Evolutionary conservation across 2,329 filamentous ascomycete genomes (phyloP).

Genomic region (Colletotrichum scovillei): DNA sequence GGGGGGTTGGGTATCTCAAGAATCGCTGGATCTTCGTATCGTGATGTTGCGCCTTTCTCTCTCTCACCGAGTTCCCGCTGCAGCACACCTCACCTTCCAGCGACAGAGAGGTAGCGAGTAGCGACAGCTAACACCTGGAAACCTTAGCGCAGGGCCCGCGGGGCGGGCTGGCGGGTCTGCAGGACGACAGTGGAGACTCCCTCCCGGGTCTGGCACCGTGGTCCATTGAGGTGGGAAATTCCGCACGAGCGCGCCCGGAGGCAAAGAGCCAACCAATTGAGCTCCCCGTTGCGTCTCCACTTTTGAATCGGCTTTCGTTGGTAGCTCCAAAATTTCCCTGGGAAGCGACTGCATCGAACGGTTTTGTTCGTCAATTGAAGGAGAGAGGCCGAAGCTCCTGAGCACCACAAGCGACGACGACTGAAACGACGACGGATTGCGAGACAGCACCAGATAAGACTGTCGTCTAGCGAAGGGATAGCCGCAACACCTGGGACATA

Average conservation of each 20-base stretch:
- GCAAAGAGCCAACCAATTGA: background rate
- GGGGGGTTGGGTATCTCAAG: background rate
- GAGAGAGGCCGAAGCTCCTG: background rate
- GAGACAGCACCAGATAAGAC: background rate
- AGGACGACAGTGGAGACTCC: background rate
- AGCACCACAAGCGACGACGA: background rate
- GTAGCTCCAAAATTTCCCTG: constrained; percentile 35
- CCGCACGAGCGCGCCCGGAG: background rate
- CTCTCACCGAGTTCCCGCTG: constrained; percentile 11
- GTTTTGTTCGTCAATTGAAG: background rate
- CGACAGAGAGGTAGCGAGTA: too few relatives aligned
- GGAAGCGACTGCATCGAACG: background rate
- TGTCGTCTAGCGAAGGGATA: background rate
- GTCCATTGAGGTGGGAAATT: constrained; percentile 21
- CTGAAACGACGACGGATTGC: background rate
- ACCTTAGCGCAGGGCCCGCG: constrained; percentile 3
- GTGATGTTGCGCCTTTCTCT: background rate
- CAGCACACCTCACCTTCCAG: background rate
- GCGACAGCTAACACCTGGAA: background rate
- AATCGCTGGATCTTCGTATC: background rate
- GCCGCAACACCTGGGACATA: rapidly evolving
- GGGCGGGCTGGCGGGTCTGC: constrained; percentile 10
- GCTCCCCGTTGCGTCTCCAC: background rate
- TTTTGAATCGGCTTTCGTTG: background rate
- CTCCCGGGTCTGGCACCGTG: background rate